Evolutionary conservation across 495 filamentous ascomycete species (phyloP).

Genomic region (Hyphodiscus hymeniophilus): DNA sequence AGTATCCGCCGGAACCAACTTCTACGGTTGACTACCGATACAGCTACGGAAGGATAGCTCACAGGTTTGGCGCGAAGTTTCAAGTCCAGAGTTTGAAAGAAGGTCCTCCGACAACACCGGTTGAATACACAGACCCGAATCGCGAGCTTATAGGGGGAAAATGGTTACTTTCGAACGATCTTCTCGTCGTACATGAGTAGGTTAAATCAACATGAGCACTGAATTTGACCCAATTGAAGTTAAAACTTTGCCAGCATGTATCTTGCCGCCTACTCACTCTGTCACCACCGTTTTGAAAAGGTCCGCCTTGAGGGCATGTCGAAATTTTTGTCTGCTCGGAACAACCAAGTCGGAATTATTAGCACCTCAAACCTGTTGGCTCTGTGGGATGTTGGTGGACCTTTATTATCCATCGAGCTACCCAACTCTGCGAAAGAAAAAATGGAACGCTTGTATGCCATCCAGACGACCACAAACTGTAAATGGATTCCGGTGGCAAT

Average conservation of each 20-base stretch:
- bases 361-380: slow-evolving; percentile 5
- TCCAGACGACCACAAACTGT: too few species aligned
- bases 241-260: too few species aligned
- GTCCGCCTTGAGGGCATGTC: slow-evolving; percentile 9
- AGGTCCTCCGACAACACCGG: background rate
- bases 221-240: background rate
- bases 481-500: too few species aligned
- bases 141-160: background rate
- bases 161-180: slow-evolving; percentile 17
- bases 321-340: background rate
- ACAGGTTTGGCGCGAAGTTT: background rate
- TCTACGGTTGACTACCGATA: slow-evolving; percentile 1
- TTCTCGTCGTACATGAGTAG: slow-evolving; percentile 5
- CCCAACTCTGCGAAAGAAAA: too few species aligned
- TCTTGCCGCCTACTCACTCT: background rate
- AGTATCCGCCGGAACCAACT: background rate
- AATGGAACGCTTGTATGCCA: too few species aligned
- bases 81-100: background rate
- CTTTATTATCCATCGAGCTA: background rate
- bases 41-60: slow-evolving; percentile 15
- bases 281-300: background rate
- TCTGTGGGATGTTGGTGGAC: slow-evolving; percentile 16
- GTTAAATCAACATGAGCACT: slow-evolving; percentile 2
- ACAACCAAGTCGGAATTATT: slow-evolving; percentile 13
- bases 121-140: background rate